Evolutionary conservation across 1,284 basidiomycete species (phyloP), one percentile per base, ranked within the genome.

Genomic region (Dichomitus squalens): DNA sequence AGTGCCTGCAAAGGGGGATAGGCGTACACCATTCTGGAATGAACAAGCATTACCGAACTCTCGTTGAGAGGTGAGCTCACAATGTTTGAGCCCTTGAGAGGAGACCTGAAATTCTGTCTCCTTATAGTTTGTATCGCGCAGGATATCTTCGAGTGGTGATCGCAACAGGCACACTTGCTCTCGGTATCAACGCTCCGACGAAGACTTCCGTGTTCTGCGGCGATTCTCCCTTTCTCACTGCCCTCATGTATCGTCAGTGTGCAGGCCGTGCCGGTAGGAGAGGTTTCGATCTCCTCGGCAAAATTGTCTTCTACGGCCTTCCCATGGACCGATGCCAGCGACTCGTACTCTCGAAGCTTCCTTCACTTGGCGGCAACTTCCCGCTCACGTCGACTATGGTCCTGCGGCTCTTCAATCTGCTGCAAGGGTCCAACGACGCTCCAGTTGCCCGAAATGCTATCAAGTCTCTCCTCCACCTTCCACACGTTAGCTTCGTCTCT

Each of bases 181-280:
- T 90, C 9, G 88, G 88, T 57, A 90, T 90, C 68, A 90, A 90
- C 64, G 87, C 86, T 0, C 87, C 87, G 0, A 79, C 85, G 0
- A 87, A 80, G 63, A 86, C 87, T 0, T 76, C 81, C 1, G 78
- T 89, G 8, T 90, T 90, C 66, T 83, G 80, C 55, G 87, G 84
- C 0, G 87, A 90, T 69, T 88, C 86, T 0, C 82, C 86, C 5
- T 85, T 65, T 65, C 66, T 90, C 41, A 88, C 86, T 4, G 83
- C 87, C 0, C 75, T 89, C 12, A 84, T 81, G 79, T 90, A 85
- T 66, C 83, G 87, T 16, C 87, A 90, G 77, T 88, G 86, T 59
- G 80, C 86, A 40, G 88, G 70, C 14, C 65, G 70, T 55, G 70
- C 87, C 34, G 87, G 87, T 58, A 81, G 87, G 49, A 79, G 87